These are phyloP conservation scores for Pyrus bretschneideri DNA, from an alignment of 306 rosid species.

Conservation along the genomic window DNA sequence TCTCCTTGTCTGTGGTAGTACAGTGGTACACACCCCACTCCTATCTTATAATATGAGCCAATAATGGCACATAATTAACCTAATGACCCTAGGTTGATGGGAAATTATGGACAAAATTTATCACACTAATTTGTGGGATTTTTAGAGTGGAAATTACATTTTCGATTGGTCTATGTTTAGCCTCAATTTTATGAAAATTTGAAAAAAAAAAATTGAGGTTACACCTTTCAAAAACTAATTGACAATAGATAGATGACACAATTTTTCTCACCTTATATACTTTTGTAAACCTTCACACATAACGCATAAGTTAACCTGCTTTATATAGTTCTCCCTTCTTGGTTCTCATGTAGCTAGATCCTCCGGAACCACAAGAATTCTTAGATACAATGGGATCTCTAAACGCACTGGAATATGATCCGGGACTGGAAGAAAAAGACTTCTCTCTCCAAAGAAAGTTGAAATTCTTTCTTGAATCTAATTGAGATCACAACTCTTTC, in stretches of 20 bases:
- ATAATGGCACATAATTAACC: background rate
- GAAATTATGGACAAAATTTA: background rate
- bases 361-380: no score
- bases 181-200: no score
- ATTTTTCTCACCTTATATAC: no score
- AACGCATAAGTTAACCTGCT: background rate
- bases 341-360: no score
- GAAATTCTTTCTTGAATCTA: background rate
- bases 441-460: background rate
- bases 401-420: no score
- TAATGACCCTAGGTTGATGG: background rate
- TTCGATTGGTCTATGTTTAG: no score
- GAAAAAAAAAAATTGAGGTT: no score
- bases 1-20: conserved; percentile 10
- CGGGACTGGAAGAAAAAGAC: no score
- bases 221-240: no score
- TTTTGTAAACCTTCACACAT: background rate
- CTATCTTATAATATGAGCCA: background rate
- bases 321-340: no score
- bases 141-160: background rate
- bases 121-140: background rate
- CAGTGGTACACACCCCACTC: background rate
- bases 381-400: no score
- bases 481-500: background rate
- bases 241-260: background rate